Conservation (phyloP, 208 protist genomes). For the Acanthamoeba triangularis region DNA sequence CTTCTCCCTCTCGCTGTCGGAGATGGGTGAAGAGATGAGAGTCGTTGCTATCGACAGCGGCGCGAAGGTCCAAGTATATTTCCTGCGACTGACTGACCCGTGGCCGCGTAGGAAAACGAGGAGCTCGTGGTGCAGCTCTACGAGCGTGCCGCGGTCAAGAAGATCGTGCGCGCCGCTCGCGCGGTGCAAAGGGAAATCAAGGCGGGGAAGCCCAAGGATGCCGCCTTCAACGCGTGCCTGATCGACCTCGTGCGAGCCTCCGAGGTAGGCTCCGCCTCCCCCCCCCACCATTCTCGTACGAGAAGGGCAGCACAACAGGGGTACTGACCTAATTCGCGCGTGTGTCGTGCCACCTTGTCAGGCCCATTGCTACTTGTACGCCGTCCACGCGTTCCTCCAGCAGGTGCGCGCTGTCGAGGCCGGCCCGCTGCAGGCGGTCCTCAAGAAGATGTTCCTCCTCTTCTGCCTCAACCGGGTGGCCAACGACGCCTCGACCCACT, state of each 20-base stretch:
- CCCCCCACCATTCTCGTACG: not conserved
- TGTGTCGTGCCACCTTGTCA: not conserved
- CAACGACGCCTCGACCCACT: not conserved
- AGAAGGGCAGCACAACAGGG: too few species aligned
- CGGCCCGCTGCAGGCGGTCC: not conserved
- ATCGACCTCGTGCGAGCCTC: conserved; percentile 71
- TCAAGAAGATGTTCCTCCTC: conserved; percentile 51
- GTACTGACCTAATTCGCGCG: not conserved
- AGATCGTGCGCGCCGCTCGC: not conserved
- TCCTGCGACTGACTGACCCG: not conserved
- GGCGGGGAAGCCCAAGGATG: conserved; percentile 26
- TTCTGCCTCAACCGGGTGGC: conserved; percentile 52
- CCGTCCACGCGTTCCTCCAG: conserved; percentile 26
- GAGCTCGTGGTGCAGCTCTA: conserved; percentile 61
- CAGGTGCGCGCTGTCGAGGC: not conserved
- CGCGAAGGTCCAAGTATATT: not conserved
- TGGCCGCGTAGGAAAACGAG: conserved; percentile 1
- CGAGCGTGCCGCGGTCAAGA: conserved; percentile 9
- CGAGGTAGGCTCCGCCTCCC: not conserved
- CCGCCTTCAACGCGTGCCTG: conserved; percentile 65
- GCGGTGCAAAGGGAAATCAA: conserved; percentile 52
- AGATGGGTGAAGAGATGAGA: too few species aligned
- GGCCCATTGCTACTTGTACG: conserved; percentile 56
- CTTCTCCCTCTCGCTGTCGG: not conserved
- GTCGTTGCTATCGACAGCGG: not conserved